Base-by-base conservation (phyloP, 192 early-diverging fungal species). In the Gryganskiella cystojenkinii region DNA sequence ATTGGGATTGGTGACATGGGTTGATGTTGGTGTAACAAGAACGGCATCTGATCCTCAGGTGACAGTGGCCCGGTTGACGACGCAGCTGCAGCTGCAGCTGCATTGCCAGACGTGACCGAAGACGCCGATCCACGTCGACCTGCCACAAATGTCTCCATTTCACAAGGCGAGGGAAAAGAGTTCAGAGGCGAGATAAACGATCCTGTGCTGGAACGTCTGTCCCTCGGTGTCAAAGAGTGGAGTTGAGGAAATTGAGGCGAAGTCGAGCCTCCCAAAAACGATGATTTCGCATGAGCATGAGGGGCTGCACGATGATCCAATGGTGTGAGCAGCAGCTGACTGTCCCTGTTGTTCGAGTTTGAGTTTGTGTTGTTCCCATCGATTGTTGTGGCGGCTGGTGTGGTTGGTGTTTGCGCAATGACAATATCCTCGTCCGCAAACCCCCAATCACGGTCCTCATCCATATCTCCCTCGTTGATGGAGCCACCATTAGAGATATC, bases 361-460 rank as follows among this genome's bases (percentile, higher is more conserved):
- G n/a, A n/a, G n/a, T n/a, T n/a, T n/a, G n/a, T n/a, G n/a, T n/a
- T n/a, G n/a, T n/a, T n/a, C n/a, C n/a, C n/a, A n/a, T n/a, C n/a
- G 13, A 40, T 40, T 40, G 37, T 40, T 40, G 37, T 40, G 37
- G 37, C 13, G 37, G 37, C 37, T 40, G 13, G 7, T 40, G 37
- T 40, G n/a, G n/a, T n/a, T n/a, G n/a, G n/a, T 7, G 24, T 7
- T 35, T 71, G 64, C 27, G 61, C 40, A 0, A 59, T 22, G 10
- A 47, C 37, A 10, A 67, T 59, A 49, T 78, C 74, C n/a, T 78
- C 74, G 30, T 78, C 74, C 54, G 50, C 63, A 24, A 64, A 65
- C 28, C 74, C 74, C 74, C 74, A 78, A 45, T 78, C 74, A 8
- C 67, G 25, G 42, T 78, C 74, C 20, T 78, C 74, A 37, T 78